These are phyloP conservation scores for Aspergillus floridensis DNA, from an alignment of 2,329 filamentous ascomycete genomes.

Conservation along the genomic window DNA sequence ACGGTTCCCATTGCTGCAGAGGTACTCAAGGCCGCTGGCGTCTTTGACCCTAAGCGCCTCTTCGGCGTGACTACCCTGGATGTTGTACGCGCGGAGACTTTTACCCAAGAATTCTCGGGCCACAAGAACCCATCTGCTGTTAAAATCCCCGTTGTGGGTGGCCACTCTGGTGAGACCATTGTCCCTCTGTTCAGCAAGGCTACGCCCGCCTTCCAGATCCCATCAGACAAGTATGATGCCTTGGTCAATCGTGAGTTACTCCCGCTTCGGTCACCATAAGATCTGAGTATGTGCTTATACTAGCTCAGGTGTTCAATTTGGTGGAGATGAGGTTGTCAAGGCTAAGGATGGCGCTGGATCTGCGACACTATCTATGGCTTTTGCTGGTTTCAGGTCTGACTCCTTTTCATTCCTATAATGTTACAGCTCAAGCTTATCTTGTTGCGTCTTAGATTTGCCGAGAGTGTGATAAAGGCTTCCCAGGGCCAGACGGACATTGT, in stretches of 20 bases:
- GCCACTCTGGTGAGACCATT: conserved; percentile 97
- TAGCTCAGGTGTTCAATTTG: conserved; percentile 75
- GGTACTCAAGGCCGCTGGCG: conserved; percentile 86
- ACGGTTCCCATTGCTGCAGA: conserved; percentile 97
- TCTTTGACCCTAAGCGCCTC: conserved; percentile 92
- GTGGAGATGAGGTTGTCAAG: conserved; percentile 94
- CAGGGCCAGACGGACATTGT: conserved; percentile 90
- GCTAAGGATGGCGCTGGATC: conserved; percentile 90
- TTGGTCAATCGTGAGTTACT: conserved; percentile 72
- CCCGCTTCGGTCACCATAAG: neutral
- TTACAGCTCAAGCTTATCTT: conserved; percentile 12
- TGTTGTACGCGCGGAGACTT: conserved; percentile 96
- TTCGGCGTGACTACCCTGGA: conserved; percentile 99
- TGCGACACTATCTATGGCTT: conserved; percentile 91
- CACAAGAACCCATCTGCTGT: conserved; percentile 78
- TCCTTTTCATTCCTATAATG: conserved; percentile 10
- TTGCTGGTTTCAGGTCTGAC: conserved; percentile 82
- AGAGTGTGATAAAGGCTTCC: conserved; percentile 84
- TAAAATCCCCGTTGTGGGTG: conserved; percentile 88
- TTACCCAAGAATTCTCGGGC: conserved; percentile 81
- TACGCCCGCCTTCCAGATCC: conserved; percentile 74
- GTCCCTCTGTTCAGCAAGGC: conserved; percentile 95
- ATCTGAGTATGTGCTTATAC: neutral
- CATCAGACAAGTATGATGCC: conserved; percentile 83
- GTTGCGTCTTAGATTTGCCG: conserved; percentile 67